Conservation (phyloP, 148 eudicot species). For the Salicornia ramosissima region DNA sequence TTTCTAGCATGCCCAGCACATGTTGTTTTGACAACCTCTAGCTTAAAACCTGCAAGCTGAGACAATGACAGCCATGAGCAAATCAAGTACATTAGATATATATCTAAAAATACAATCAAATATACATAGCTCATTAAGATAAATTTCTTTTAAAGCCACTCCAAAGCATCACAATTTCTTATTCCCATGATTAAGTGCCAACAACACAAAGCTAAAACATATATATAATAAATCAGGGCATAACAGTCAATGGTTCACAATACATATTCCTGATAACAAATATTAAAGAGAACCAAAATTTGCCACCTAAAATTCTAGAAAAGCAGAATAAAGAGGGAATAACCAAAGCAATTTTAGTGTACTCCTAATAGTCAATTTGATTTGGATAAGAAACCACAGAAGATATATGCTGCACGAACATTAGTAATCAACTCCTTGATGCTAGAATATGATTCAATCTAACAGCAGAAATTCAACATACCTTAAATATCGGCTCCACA, state of each 20-base stretch:
- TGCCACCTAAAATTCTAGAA: too few species aligned
- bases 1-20: conserved; percentile 96
- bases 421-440: neutral
- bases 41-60: conserved; percentile 95
- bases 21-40: conserved; percentile 88
- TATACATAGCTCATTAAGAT: neutral
- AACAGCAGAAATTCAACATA: conserved; percentile 29
- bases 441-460: neutral
- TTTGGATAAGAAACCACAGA: neutral
- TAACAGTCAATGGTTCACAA: too few species aligned
- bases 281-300: neutral
- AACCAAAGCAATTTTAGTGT: neutral
- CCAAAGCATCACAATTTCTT: conserved; percentile 1
- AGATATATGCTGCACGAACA: neutral
- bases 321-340: too few species aligned
- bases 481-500: conserved; percentile 97
- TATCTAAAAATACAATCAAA: conserved; percentile 2
- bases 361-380: neutral
- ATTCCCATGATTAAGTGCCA: neutral
- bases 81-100: conserved; percentile 18
- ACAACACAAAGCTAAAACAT: too few species aligned
- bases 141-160: neutral
- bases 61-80: conserved; percentile 29
- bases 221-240: too few species aligned
- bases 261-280: neutral